A percentile compares a stretch with the other conserved stretches of the same genome.
These are phyloP conservation scores for Pelargonium myrrhifolium DNA, from an alignment of 441 rosid species.

Conservation along the genomic window DNA sequence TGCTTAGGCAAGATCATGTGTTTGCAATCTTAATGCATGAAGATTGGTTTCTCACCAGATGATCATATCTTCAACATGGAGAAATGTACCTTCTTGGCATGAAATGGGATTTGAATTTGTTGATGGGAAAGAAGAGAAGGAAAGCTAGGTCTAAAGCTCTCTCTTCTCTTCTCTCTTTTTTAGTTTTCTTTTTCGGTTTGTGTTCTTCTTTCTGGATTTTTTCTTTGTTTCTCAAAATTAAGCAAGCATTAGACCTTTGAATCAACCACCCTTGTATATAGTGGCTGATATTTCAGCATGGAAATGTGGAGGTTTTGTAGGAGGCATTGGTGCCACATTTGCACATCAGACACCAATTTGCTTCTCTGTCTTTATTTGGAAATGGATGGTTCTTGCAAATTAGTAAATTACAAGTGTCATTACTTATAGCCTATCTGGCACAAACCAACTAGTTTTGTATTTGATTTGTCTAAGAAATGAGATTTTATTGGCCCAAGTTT, in stretches of 20 bases:
- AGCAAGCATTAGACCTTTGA: background rate
- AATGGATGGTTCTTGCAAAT: too few relatives aligned
- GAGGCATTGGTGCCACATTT: slow-evolving; percentile 9
- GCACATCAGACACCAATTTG: background rate
- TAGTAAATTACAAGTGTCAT: too few relatives aligned
- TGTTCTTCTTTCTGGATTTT: background rate
- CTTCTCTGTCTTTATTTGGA: background rate
- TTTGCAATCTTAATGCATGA: too few relatives aligned
- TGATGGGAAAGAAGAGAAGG: background rate
- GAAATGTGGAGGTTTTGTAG: slow-evolving; percentile 16
- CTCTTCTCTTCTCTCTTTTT: background rate
- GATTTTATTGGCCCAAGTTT: too few relatives aligned
- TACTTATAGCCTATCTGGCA: too few relatives aligned
- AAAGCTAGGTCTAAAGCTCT: background rate
- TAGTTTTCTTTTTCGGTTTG: background rate
- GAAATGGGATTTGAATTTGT: background rate
- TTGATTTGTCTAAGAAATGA: too few relatives aligned
- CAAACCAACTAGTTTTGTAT: too few relatives aligned
- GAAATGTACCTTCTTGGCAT: background rate
- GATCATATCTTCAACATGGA: background rate
- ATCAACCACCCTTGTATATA: slow-evolving; percentile 3
- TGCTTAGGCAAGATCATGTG: too few relatives aligned
- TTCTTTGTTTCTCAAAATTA: background rate
- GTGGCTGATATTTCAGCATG: slow-evolving; percentile 16
- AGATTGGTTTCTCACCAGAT: background rate